Base-by-base conservation (phyloP, 805 yeast genomes). In the Hemisphaericaspora nanyangensis region DNA sequence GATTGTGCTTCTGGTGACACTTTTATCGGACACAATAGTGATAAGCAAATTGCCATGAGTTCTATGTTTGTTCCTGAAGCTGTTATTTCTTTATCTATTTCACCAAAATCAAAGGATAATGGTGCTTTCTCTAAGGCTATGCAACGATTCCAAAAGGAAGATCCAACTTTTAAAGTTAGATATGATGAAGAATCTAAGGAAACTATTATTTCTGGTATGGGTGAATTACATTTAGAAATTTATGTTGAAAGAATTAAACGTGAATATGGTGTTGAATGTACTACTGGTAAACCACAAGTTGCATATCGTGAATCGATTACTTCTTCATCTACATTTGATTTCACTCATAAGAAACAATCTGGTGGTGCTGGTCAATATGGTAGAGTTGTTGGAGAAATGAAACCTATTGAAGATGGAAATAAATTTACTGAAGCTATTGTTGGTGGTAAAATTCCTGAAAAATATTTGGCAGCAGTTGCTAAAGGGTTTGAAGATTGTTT, bases 301-400 rank as follows among this genome's bases (percentile, higher is more conserved):
- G 88, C 99, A 13, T 93, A 93, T 70, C 82, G 99, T 66, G 99
- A 93, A 69, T 84, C 98, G 29, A 80, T 91, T 49, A 70, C 85
- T 27, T 60, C 75, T 2, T 70, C 85, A 30, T 75, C 91, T 22
- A 72, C 79, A 11, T 91, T 93, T 57, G 98, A 93, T 61, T 88
- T 83, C 69, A 84, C 96, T 20, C 98, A 91, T 74, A 93, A 93
- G 77, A 91, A 89, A 61, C 99, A 93, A 72, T 78, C 91, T 58
- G 99, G 99, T 65, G 99, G 99, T 78, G 95, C 98, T 49, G 99
- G 99, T 69, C 99, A 93, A 74, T 93, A 81, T 60, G 99, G 96
- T 65, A 82, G 90, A 70, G 96, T 91, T 56, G 84, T 89, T 64
- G 98, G 99, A 60, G 76, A 72, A 41, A 61, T 90, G 67, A 65